These are phyloP conservation scores for Cicer judaicum DNA, from an alignment of 306 rosid species.

Conservation along the genomic window DNA sequence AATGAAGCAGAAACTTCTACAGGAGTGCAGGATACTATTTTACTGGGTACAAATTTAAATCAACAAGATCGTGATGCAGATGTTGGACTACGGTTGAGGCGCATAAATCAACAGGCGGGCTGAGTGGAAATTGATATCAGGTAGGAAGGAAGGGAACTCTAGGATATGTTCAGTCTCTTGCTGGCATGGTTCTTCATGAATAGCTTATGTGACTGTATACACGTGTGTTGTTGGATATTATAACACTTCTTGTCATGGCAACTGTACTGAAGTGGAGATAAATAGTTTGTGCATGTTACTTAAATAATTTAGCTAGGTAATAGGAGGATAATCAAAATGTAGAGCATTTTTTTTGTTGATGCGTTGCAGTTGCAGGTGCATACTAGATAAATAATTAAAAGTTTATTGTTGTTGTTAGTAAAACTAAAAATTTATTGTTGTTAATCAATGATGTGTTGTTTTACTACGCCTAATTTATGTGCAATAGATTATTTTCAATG, in stretches of 20 bases:
- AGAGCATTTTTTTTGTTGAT: conserved; percentile 13
- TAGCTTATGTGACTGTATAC: conserved; percentile 30
- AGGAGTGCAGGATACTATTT: conserved; percentile 46
- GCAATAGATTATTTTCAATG: not conserved
- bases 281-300: conserved; percentile 43
- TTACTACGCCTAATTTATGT: not conserved
- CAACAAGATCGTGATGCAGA: conserved; percentile 67
- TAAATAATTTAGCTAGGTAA: conserved; percentile 45
- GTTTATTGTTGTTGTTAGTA: not conserved
- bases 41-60: conserved; percentile 45
- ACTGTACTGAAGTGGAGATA: conserved; percentile 33
- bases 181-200: conserved; percentile 42
- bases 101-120: conserved; percentile 48
- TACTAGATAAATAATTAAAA: not conserved
- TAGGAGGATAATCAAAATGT: conserved; percentile 35
- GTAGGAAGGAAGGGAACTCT: conserved; percentile 32
- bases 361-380: not conserved
- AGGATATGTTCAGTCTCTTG: conserved; percentile 32
- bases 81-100: conserved; percentile 74
- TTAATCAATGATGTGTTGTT: not conserved
- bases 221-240: conserved; percentile 35
- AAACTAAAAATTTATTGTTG: not conserved
- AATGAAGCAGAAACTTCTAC: conserved; percentile 51
- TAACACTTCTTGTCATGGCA: conserved; percentile 35
- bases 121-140: conserved; percentile 30